A percentile compares a stretch with the other conserved stretches of the same genome.
phyloP scores from a whole-genome alignment of 805 yeast genomes.

The Candida nanaspora region DNA sequence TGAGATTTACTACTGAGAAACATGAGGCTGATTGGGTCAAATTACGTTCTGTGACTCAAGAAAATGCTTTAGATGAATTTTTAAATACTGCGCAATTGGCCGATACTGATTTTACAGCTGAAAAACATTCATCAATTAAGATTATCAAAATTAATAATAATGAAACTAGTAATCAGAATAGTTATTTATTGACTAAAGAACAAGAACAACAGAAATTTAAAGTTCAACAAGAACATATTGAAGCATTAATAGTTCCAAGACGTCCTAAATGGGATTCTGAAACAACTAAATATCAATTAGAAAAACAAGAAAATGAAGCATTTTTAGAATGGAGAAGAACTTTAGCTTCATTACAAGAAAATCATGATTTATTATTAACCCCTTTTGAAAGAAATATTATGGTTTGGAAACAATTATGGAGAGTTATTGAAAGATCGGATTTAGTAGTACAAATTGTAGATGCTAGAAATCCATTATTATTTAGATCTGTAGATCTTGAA shows the following conservation, averaged over 20 bases:
- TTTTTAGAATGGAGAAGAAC: conserved; percentile 93
- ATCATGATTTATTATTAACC: conserved; percentile 77
- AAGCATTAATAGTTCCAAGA: conserved; percentile 77
- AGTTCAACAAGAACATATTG: conserved; percentile 60
- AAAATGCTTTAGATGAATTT: conserved; percentile 88
- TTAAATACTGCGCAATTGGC: conserved; percentile 93
- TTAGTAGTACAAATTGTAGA: conserved; percentile 95
- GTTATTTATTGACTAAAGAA: conserved; percentile 55
- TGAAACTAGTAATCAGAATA: conserved; percentile 44
- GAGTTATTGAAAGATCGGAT: conserved; percentile 94
- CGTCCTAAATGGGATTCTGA: conserved; percentile 79
- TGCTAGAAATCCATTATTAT: conserved; percentile 88
- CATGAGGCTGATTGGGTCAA: conserved; percentile 87
- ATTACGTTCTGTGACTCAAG: conserved; percentile 90
- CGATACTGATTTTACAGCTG: conserved; percentile 94
- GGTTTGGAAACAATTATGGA: conserved; percentile 98
- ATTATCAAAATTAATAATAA: conserved; percentile 71
- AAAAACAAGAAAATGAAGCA: conserved; percentile 81
- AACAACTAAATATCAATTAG: conserved; percentile 71
- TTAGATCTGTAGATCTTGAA: conserved; percentile 81
- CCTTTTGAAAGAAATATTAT: conserved; percentile 96
- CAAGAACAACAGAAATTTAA: conserved; percentile 56
- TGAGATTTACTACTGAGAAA: conserved; percentile 80
- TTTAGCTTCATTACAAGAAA: conserved; percentile 78
- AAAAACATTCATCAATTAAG: conserved; percentile 72